Evolutionary conservation across 768 basidiomycete species (phyloP).

Genomic region (Mycena haematopus): DNA sequence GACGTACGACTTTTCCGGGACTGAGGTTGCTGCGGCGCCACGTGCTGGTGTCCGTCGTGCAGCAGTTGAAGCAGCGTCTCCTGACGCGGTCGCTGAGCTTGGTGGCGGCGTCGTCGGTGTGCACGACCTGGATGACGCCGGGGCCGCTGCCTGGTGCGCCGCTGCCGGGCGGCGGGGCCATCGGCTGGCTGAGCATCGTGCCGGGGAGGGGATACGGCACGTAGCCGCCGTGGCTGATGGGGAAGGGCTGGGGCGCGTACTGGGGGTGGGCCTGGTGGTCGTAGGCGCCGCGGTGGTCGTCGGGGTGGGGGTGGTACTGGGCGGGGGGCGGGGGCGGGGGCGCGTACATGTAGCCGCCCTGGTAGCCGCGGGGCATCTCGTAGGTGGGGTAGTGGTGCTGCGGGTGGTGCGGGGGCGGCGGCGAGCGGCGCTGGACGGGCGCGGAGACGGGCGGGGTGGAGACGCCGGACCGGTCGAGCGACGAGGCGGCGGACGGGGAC

Average conservation of each 20-base stretch:
- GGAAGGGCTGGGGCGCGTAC: slow-evolving; percentile 20
- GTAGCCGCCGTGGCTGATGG: slow-evolving; percentile 18
- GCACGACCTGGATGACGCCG: slow-evolving; percentile 37
- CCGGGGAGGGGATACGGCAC: slow-evolving; percentile 27
- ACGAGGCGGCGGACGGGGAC: slow-evolving; percentile 60
- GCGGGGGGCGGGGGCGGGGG: slow-evolving; percentile 28
- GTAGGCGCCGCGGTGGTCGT: slow-evolving; percentile 28
- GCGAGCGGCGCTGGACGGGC: slow-evolving; percentile 34
- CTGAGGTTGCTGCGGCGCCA: slow-evolving; percentile 80
- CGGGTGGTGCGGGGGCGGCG: slow-evolving; percentile 34
- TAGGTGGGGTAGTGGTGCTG: slow-evolving; percentile 31
- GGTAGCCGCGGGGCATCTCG: slow-evolving; percentile 12
- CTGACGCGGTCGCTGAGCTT: slow-evolving; percentile 81
- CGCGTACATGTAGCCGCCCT: slow-evolving; percentile 43
- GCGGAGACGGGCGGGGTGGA: slow-evolving; percentile 57
- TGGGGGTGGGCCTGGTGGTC: slow-evolving; percentile 32
- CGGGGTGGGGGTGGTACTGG: slow-evolving; percentile 17
- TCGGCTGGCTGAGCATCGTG: slow-evolving; percentile 34
- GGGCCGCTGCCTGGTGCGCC: slow-evolving; percentile 15
- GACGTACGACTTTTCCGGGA: slow-evolving; percentile 75
- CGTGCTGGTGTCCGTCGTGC: slow-evolving; percentile 84
- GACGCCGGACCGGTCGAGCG: slow-evolving; percentile 64
- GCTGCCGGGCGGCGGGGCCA: slow-evolving; percentile 24
- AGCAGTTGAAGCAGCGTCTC: slow-evolving; percentile 83
- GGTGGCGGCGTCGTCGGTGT: slow-evolving; percentile 82